Conservation (phyloP, 2,329 filamentous ascomycete species). For the Chaetoscypha palmicola region DNA sequence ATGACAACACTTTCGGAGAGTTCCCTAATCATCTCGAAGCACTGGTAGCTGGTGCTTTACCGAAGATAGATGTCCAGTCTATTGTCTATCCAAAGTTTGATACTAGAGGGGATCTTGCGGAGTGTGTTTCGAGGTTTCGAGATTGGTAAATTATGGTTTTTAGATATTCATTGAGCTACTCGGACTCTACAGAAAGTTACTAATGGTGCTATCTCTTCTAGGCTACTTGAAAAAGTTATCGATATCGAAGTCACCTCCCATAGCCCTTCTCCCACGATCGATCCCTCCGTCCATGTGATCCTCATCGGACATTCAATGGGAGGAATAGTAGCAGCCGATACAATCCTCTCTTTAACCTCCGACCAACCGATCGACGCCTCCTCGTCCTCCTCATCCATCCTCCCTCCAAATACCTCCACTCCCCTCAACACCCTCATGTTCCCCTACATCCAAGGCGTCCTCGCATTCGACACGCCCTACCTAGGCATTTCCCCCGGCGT, state of each 20-base stretch:
- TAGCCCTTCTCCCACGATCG: conserved; percentile 76
- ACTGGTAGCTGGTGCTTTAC: conserved; percentile 57
- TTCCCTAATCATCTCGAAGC: conserved; percentile 68
- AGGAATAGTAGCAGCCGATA: conserved; percentile 90
- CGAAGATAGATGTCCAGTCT: conserved; percentile 59
- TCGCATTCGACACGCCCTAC: conserved; percentile 93
- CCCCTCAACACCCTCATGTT: conserved; percentile 69
- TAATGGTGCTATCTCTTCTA: conserved; percentile 29
- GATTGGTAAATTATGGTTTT: conserved; percentile 50
- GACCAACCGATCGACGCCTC: conserved; percentile 24
- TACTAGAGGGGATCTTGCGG: conserved; percentile 67
- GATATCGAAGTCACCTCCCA: conserved; percentile 81
- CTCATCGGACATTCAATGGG: conserved; percentile 86
- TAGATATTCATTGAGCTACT: no score
- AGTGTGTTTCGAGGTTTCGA: conserved; percentile 65
- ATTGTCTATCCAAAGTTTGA: conserved; percentile 76
- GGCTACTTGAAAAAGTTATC: conserved; percentile 87
- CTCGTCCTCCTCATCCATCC: conserved; percentile 1
- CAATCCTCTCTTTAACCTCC: conserved; percentile 59
- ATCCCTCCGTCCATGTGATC: conserved; percentile 75
- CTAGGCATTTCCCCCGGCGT: conserved; percentile 74
- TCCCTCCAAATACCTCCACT: background rate
- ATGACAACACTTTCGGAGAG: conserved; percentile 68
- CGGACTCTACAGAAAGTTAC: background rate
- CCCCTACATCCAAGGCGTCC: conserved; percentile 80